These are phyloP conservation scores for Amylostereum chailletii DNA, from an alignment of 1,284 basidiomycete species.

Conservation along the genomic window DNA sequence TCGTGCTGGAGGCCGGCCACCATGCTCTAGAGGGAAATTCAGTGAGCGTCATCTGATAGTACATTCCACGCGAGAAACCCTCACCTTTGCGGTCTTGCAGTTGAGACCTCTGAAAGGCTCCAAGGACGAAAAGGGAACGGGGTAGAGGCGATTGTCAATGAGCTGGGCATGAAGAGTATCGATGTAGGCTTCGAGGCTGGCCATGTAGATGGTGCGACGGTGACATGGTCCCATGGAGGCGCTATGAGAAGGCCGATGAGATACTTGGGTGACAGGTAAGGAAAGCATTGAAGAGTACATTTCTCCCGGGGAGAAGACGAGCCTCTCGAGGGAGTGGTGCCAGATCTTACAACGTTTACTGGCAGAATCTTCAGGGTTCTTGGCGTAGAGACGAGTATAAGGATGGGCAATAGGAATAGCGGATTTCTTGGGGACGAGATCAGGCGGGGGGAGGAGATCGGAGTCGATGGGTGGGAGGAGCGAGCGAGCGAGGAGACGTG, in stretches of 20 bases:
- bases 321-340: constrained; percentile 67
- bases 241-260: constrained; percentile 21
- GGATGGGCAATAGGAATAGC: constrained; percentile 39
- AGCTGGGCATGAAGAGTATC: constrained; percentile 49
- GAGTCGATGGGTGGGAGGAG: no score
- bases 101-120: constrained; percentile 55
- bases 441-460: no score
- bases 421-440: no score
- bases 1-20: constrained; percentile 63
- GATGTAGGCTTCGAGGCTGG: constrained; percentile 55
- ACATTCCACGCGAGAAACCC: not conserved
- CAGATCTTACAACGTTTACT: constrained; percentile 62
- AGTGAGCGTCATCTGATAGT: no score
- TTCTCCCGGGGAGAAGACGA: constrained; percentile 56
- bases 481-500: no score
- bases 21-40: constrained; percentile 43
- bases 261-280: not conserved
- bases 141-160: constrained; percentile 40
- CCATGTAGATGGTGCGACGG: constrained; percentile 49
- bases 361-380: constrained; percentile 43
- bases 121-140: constrained; percentile 43
- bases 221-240: constrained; percentile 58
- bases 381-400: constrained; percentile 54
- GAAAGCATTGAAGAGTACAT: constrained; percentile 32
- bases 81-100: constrained; percentile 64